Percentiles rank a stretch among this genome's conserved stretches.
Evolutionary conservation across 192 early-diverging fungal genomes (phyloP).

Genomic region (Geranomyces michiganensis): DNA sequence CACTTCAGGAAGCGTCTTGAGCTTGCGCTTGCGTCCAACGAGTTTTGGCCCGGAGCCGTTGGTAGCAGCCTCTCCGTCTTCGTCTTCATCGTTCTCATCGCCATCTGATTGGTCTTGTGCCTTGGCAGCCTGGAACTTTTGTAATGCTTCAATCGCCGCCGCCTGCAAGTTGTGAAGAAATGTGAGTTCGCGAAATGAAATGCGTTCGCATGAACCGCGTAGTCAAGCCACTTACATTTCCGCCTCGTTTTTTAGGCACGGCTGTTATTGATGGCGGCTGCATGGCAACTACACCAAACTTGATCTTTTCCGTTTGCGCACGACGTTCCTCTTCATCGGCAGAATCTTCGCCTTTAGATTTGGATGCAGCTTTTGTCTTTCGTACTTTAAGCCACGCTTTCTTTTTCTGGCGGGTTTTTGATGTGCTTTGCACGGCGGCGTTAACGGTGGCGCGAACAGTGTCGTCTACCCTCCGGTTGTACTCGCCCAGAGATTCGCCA

Average conservation of each 20-base stretch:
- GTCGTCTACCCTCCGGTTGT: constrained; percentile 30
- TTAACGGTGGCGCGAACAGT: constrained; percentile 18
- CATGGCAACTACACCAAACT: constrained; percentile 33
- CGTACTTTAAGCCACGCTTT: constrained; percentile 22
- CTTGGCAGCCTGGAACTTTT: constrained; percentile 9
- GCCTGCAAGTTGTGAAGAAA: constrained; percentile 8
- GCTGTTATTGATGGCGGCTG: constrained; percentile 32
- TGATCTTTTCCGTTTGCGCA: constrained; percentile 20
- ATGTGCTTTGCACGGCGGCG: constrained; percentile 21
- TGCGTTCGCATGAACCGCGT: too few species aligned
- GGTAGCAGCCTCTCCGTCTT: background rate
- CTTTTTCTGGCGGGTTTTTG: constrained; percentile 30
- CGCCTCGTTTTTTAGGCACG: constrained; percentile 31
- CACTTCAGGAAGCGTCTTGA: constrained; percentile 34
- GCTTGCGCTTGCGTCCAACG: constrained; percentile 35
- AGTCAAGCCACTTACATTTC: constrained; percentile 22
- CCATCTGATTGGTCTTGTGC: background rate
- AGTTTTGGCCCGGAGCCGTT: background rate
- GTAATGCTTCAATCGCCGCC: constrained; percentile 17
- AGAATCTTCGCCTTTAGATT: background rate
- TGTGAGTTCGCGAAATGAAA: too few species aligned
- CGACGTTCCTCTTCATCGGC: constrained; percentile 15
- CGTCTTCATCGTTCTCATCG: background rate
- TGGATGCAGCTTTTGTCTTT: constrained; percentile 17
- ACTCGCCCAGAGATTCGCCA: constrained; percentile 18